A percentile compares a stretch with the other conserved stretches of the same genome.
phyloP scores from a whole-genome alignment of 2,329 filamentous ascomycete genomes.

The Sordariomycetes sp. region DNA sequence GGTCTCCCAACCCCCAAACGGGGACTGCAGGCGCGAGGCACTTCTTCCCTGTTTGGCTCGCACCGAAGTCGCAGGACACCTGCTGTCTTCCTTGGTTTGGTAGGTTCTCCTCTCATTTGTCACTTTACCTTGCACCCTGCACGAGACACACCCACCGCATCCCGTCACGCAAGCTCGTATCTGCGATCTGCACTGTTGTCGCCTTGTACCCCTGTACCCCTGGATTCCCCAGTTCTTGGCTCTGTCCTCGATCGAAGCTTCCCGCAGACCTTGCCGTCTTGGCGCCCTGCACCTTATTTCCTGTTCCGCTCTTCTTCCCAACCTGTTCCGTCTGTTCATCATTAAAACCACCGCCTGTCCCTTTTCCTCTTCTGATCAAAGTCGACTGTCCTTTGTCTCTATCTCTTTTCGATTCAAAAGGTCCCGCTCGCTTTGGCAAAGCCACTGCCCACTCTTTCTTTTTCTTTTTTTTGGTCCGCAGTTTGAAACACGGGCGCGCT shows the following conservation, averaged over 20 bases:
- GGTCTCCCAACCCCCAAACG: neutral
- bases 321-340: neutral
- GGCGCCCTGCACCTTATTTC: slow-evolving; percentile 3
- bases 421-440: too few relatives aligned
- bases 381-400: neutral
- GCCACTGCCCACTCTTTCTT: too few relatives aligned
- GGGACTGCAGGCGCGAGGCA: neutral
- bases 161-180: neutral
- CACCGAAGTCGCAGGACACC: neutral
- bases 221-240: slow-evolving; percentile 1
- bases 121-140: neutral
- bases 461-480: too few relatives aligned
- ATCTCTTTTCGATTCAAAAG: neutral
- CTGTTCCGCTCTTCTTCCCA: neutral
- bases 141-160: neutral
- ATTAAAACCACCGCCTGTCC: too few relatives aligned
- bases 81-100: neutral
- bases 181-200: too few relatives aligned
- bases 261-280: neutral
- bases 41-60: neutral
- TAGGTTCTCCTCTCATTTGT: neutral
- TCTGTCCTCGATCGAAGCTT: neutral
- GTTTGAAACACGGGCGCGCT: too few relatives aligned
- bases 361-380: too few relatives aligned
- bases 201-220: neutral